Percentiles rank a stretch among this genome's conserved stretches.
Conservation (phyloP, 202 grass and related monocot species). For the Eragrostis tef region DNA sequence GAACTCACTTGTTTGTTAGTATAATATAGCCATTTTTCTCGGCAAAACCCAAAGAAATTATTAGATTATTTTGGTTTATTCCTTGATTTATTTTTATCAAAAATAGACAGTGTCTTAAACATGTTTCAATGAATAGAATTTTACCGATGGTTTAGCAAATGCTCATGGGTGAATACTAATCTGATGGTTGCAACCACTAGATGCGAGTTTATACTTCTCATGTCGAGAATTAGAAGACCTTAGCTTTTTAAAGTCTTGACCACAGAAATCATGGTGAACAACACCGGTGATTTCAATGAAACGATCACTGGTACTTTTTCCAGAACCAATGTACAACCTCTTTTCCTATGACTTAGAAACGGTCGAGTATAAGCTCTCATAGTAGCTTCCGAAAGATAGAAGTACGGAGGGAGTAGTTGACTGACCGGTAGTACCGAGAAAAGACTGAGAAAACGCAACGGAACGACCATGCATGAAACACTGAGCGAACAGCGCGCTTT, state of each 20-base stretch:
- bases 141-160: too few species aligned
- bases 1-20: too few species aligned
- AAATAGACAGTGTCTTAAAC: too few species aligned
- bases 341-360: background rate
- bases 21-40: too few species aligned
- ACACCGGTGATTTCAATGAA: background rate
- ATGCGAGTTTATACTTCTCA: background rate
- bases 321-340: background rate
- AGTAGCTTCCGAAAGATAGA: background rate
- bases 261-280: background rate
- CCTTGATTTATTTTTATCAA: too few species aligned
- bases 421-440: background rate
- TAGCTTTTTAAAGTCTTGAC: background rate
- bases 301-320: background rate
- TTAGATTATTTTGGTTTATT: too few species aligned
- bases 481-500: background rate
- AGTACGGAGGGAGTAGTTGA: background rate
- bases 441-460: background rate
- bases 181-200: too few species aligned
- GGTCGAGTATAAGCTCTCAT: too few species aligned
- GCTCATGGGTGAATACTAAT: too few species aligned
- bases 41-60: too few species aligned
- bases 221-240: background rate
- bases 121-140: too few species aligned
- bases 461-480: constrained; percentile 15